phyloP scores from a whole-genome alignment of 805 yeast species.

The Kregervanrija delftensis region DNA sequence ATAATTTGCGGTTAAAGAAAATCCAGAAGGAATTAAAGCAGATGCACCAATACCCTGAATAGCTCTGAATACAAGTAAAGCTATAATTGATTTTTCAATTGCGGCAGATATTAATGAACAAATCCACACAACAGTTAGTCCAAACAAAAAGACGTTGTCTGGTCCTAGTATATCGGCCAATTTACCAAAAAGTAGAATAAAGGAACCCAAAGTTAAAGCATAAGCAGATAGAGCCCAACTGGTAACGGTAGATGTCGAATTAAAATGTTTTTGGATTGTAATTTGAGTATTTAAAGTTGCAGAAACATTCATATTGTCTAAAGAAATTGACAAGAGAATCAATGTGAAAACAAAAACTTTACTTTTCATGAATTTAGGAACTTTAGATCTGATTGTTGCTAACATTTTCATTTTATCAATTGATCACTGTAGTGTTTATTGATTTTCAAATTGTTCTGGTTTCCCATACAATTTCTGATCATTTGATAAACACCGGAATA shows the following conservation, averaged over 20 bases:
- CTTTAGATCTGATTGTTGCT: too few relatives aligned
- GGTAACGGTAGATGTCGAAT: conserved; percentile 28
- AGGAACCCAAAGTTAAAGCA: conserved; percentile 38
- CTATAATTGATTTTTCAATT: conserved; percentile 27
- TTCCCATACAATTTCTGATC: too few relatives aligned
- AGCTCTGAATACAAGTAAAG: conserved; percentile 36
- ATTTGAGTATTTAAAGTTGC: conserved; percentile 23
- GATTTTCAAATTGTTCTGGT: too few relatives aligned
- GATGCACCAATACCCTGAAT: conserved; percentile 40
- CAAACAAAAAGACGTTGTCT: conserved; percentile 22
- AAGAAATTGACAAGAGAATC: conserved; percentile 6
- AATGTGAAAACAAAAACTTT: conserved; percentile 13
- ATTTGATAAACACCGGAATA: too few relatives aligned
- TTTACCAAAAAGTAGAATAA: conserved; percentile 36
- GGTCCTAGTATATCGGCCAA: conserved; percentile 36
- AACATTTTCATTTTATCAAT: too few relatives aligned
- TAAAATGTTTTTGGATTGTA: conserved; percentile 32
- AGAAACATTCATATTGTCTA: conserved; percentile 23
- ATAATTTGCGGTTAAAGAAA: conserved; percentile 18
- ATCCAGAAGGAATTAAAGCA: conserved; percentile 29
- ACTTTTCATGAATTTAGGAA: conserved; percentile 13
- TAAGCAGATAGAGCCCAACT: conserved; percentile 38
- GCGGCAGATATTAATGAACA: conserved; percentile 30
- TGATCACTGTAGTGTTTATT: too few relatives aligned
- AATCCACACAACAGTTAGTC: conserved; percentile 13